phyloP scores from a whole-genome alignment of 208 protist species.

The Leishmania major region DNA sequence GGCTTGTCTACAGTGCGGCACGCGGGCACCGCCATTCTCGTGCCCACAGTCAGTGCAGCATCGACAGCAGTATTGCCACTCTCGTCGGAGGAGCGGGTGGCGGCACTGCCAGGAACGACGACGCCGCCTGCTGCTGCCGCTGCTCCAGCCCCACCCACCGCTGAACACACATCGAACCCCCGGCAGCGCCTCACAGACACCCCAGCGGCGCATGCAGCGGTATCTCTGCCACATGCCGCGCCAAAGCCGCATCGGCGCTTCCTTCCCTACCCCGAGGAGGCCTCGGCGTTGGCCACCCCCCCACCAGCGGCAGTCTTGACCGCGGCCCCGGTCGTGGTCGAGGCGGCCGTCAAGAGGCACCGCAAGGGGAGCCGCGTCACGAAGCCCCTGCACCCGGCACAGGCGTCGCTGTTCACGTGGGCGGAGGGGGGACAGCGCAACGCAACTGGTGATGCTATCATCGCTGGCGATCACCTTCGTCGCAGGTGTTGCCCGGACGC shows the following conservation, averaged over 20 bases:
- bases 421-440: neutral
- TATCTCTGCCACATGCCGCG: neutral
- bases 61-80: slow-evolving; percentile 3
- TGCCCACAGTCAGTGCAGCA: neutral
- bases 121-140: neutral
- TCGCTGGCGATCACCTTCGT: neutral
- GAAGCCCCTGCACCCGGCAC: neutral
- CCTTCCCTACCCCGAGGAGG: neutral
- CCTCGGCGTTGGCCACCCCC: neutral
- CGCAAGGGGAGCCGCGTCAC: neutral
- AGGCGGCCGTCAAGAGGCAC: slow-evolving; percentile 10
- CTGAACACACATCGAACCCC: slow-evolving; percentile 21
- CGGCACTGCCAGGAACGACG: neutral
- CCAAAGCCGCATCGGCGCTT: neutral
- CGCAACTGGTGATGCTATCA: neutral
- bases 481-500: neutral
- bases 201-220: neutral
- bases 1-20: slow-evolving; percentile 4
- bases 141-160: slow-evolving; percentile 18
- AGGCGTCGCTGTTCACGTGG: neutral
- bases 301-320: neutral
- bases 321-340: slow-evolving; percentile 1
- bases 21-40: neutral
- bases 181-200: slow-evolving; percentile 24
- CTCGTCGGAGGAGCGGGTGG: slow-evolving; percentile 10